These are phyloP conservation scores for Conoideocrella luteorostrata DNA, from an alignment of 2,329 filamentous ascomycete species.

Conservation along the genomic window DNA sequence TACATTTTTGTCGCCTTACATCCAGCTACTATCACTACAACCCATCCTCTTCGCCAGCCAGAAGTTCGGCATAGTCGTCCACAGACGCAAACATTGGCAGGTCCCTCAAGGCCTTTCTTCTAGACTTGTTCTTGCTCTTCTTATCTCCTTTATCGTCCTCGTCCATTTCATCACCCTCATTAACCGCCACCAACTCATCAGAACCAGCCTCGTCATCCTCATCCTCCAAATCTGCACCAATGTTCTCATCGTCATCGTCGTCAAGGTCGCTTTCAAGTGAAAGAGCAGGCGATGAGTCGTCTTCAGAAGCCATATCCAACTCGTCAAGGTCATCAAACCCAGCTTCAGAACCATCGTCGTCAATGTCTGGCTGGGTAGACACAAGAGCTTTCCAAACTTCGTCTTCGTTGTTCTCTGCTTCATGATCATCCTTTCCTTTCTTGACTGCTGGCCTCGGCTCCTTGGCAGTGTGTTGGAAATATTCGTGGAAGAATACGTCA, in stretches of 20 bases:
- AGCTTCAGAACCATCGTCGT: slow-evolving; percentile 44
- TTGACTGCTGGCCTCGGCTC: slow-evolving; percentile 44
- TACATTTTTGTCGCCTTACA: too few relatives aligned
- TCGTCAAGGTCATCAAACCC: slow-evolving; percentile 44
- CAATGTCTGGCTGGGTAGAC: slow-evolving; percentile 64
- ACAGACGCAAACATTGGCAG: slow-evolving; percentile 88
- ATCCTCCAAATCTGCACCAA: slow-evolving; percentile 30
- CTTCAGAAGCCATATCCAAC: slow-evolving; percentile 42
- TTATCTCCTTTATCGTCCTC: slow-evolving; percentile 60
- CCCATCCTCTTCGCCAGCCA: slow-evolving; percentile 63
- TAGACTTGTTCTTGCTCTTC: slow-evolving; percentile 37
- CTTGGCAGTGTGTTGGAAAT: slow-evolving; percentile 75
- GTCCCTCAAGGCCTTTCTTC: slow-evolving; percentile 78
- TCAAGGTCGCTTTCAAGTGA: slow-evolving; percentile 39
- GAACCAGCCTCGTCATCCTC: slow-evolving; percentile 40
- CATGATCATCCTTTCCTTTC: slow-evolving; percentile 45
- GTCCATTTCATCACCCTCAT: slow-evolving; percentile 32
- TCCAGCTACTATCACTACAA: slow-evolving; percentile 19
- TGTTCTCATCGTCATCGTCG: slow-evolving; percentile 38
- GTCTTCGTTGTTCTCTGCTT: slow-evolving; percentile 56
- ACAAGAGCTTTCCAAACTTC: slow-evolving; percentile 92
- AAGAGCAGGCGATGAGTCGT: slow-evolving; percentile 30
- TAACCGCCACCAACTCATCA: slow-evolving; percentile 30
- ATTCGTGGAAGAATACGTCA: slow-evolving; percentile 97
- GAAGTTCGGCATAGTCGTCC: slow-evolving; percentile 85